Evolutionary conservation across 352 stramenopile genomes (phyloP).

Genomic region (Lagenidium giganteum): DNA sequence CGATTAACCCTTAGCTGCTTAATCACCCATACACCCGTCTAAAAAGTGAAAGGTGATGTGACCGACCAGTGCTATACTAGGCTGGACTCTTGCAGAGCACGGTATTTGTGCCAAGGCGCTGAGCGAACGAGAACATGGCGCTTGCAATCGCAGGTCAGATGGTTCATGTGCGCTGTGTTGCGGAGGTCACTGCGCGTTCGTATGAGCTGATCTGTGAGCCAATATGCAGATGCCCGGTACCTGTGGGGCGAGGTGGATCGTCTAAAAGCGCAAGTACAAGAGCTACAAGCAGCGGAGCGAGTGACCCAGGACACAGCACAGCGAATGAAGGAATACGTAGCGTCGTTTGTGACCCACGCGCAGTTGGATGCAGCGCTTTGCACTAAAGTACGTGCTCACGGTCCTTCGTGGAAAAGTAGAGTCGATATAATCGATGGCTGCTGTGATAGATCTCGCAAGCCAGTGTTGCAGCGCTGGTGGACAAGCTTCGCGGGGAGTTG

Average conservation of each 20-base stretch:
- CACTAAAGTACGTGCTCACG: conserved; percentile 26
- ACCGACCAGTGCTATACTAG: too few relatives aligned
- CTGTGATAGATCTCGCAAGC: conserved; percentile 40
- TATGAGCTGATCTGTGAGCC: conserved; percentile 1
- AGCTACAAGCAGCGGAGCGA: conserved; percentile 27
- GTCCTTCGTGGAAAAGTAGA: too few relatives aligned
- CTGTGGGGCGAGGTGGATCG: conserved; percentile 56
- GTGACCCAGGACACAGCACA: conserved; percentile 22
- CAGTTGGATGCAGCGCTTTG: conserved; percentile 59
- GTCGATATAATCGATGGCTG: too few relatives aligned
- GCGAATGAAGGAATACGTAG: conserved; percentile 26
- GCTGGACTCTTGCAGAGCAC: too few relatives aligned
- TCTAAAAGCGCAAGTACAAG: conserved; percentile 42
- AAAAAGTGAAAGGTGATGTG: too few relatives aligned
- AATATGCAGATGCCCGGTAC: conserved; percentile 31
- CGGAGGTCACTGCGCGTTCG: too few relatives aligned
- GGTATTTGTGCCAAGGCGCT: too few relatives aligned
- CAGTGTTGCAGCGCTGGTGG: conserved; percentile 25
- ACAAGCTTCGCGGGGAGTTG: conserved; percentile 28
- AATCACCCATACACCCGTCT: too few relatives aligned
- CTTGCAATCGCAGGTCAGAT: conserved; percentile 15
- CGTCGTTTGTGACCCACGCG: conserved; percentile 45
- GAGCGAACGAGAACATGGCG: too few relatives aligned
- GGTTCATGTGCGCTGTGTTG: neutral
- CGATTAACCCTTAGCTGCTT: too few relatives aligned